A percentile compares a stretch with the other conserved stretches of the same genome.
Conservation (phyloP, 169 alveolate genomes). For the Cryptosporidium parvum region DNA sequence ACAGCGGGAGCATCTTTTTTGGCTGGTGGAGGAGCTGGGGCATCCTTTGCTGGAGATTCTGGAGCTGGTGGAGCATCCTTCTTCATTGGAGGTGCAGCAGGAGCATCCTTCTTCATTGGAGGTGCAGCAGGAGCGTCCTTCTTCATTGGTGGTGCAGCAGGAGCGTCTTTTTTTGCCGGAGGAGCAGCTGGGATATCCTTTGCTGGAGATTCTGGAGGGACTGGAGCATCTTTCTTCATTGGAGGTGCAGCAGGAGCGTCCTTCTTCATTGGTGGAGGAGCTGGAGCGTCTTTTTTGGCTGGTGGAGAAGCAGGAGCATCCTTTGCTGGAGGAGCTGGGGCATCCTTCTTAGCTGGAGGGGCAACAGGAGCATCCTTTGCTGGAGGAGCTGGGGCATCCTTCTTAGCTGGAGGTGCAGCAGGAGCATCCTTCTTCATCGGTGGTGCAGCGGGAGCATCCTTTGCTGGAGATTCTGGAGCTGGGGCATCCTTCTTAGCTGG, state of each 20-base stretch:
- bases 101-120: background rate
- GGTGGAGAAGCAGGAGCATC: conserved; percentile 7
- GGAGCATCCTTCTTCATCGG: background rate
- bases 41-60: background rate
- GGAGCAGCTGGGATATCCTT: conserved; percentile 31
- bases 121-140: background rate
- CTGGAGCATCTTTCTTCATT: background rate
- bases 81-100: background rate
- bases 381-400: conserved; percentile 5
- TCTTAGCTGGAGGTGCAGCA: background rate
- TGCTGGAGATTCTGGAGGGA: background rate
- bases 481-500: background rate
- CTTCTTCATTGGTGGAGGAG: background rate
- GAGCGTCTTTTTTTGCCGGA: background rate
- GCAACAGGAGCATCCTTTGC: conserved; percentile 10
- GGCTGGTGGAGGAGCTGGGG: background rate
- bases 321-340: background rate
- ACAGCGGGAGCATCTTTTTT: conserved; percentile 14
- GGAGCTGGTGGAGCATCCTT: conserved; percentile 10
- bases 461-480: background rate
- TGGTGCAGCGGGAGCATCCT: background rate
- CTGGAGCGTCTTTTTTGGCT: conserved; percentile 14
- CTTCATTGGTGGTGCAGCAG: no score
- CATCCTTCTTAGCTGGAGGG: background rate
- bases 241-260: background rate